Evolutionary conservation across 83 land plant species (phyloP).

Genomic region (Thuja plicata): DNA sequence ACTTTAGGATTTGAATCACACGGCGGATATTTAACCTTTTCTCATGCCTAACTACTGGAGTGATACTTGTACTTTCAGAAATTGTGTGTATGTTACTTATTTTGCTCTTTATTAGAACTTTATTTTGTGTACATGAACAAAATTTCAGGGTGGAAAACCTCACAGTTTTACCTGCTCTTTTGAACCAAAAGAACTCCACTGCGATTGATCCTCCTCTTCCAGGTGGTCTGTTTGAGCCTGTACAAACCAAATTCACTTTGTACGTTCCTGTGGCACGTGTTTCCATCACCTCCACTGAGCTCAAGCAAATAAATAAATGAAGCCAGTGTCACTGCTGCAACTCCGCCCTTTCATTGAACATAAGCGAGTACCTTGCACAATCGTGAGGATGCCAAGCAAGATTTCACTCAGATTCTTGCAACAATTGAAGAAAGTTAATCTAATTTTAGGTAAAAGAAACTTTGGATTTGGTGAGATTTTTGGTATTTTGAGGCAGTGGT

Average conservation of each 20-base stretch:
- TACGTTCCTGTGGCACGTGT: not conserved
- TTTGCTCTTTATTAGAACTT: not conserved
- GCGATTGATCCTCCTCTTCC: slow-evolving; percentile 4
- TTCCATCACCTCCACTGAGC: not conserved
- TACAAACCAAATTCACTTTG: not conserved
- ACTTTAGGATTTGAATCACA: slow-evolving; percentile 36
- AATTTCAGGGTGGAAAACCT: not conserved
- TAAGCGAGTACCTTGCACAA: not conserved
- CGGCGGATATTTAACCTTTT: slow-evolving; percentile 29
- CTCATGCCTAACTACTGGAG: not conserved
- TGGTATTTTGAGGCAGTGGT: too few relatives aligned
- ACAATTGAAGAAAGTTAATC: too few relatives aligned
- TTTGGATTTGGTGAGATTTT: too few relatives aligned
- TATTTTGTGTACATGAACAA: not conserved
- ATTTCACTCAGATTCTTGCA: too few relatives aligned
- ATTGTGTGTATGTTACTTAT: not conserved
- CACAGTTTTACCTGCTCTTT: not conserved
- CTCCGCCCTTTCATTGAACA: not conserved
- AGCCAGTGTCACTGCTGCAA: not conserved
- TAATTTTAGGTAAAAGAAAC: too few relatives aligned
- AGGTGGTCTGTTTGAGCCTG: not conserved
- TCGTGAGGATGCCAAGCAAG: not conserved
- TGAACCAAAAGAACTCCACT: not conserved
- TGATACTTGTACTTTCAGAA: not conserved
- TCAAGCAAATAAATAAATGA: not conserved